Conservation (phyloP, 2,329 filamentous ascomycete genomes). For the Thelonectria blattea region DNA sequence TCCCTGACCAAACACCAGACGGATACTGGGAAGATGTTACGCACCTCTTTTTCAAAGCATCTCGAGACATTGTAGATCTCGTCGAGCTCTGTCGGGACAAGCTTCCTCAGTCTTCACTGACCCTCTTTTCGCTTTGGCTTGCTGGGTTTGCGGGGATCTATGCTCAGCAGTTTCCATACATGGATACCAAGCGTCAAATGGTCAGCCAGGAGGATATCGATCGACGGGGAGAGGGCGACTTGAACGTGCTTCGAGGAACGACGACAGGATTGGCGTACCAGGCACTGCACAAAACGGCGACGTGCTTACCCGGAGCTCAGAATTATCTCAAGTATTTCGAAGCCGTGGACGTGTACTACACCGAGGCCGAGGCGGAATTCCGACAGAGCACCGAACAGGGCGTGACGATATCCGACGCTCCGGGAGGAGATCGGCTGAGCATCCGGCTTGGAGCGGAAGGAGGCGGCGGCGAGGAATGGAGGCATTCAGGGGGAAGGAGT, state of each 20-base stretch:
- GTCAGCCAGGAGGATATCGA: constrained; percentile 9
- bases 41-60: constrained; percentile 66
- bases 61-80: constrained; percentile 68
- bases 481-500: constrained; percentile 2
- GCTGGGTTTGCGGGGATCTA: constrained; percentile 72
- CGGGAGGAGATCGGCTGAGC: constrained; percentile 17
- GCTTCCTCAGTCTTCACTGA: constrained; percentile 70
- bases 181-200: constrained; percentile 59
- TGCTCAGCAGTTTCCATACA: constrained; percentile 69
- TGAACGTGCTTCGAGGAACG: constrained; percentile 11
- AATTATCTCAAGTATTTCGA: constrained; percentile 27
- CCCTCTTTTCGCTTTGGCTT: constrained; percentile 71
- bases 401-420: not conserved
- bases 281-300: constrained; percentile 23
- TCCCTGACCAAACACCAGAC: constrained; percentile 14
- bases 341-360: constrained; percentile 22
- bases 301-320: constrained; percentile 26
- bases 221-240: not conserved
- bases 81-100: constrained; percentile 66
- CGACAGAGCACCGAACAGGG: not conserved
- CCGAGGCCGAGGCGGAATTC: constrained; percentile 10
- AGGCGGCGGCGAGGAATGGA: constrained; percentile 7
- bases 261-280: constrained; percentile 24
- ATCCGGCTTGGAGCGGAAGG: constrained; percentile 25
- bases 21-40: constrained; percentile 70